Conservation (phyloP, 495 filamentous ascomycete genomes). For the Tuber aestivum region DNA sequence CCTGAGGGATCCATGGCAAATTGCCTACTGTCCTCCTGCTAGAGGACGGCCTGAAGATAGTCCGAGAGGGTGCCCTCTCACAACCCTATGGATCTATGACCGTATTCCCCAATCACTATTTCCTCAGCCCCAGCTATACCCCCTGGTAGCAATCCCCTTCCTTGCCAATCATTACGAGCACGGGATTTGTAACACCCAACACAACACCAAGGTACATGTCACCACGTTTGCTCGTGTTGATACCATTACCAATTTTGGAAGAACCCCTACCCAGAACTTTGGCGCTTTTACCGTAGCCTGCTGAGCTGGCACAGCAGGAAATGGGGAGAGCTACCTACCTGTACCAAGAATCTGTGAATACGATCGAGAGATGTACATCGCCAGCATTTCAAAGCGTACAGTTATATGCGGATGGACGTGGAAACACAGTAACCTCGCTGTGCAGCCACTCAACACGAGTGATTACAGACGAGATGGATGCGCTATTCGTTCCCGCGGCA, state of each 20-base stretch:
- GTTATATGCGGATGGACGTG: background rate
- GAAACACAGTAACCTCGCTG: background rate
- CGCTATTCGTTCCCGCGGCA: background rate
- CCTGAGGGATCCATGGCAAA: background rate
- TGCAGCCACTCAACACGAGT: background rate
- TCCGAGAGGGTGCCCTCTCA: background rate
- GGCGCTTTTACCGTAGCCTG: background rate
- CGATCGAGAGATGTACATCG: background rate
- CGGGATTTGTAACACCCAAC: background rate
- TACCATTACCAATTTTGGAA: background rate
- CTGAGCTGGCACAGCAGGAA: background rate
- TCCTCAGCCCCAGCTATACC: background rate
- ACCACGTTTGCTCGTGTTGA: background rate
- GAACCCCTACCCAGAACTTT: background rate
- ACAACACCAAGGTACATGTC: background rate
- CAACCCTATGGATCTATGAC: background rate
- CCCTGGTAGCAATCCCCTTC: background rate
- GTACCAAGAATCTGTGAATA: background rate
- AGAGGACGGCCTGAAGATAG: background rate
- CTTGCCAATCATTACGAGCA: background rate
- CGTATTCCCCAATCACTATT: background rate
- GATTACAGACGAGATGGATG: background rate
- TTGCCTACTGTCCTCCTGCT: background rate
- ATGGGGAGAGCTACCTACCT: background rate
- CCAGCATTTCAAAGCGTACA: background rate